Percentiles rank a stretch among this genome's conserved stretches.
Conservation (phyloP, 768 basidiomycete genomes). For the Trametes punicea region DNA sequence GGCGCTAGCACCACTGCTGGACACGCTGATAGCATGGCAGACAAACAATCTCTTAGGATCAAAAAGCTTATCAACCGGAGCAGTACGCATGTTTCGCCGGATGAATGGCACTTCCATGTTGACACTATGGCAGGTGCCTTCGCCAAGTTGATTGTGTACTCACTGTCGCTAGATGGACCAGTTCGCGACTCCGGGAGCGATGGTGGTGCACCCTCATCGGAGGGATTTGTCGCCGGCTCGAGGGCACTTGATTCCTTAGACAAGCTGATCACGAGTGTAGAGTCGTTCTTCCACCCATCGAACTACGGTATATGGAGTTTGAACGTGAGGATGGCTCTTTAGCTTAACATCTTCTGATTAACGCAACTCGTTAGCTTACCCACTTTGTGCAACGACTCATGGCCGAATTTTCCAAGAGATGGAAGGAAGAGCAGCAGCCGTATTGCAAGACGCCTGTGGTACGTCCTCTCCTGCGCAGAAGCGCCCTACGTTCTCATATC, state of each 20-base stretch:
- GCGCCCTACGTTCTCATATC: neutral
- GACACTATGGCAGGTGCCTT: constrained; percentile 66
- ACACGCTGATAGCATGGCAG: constrained; percentile 67
- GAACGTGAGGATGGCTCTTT: constrained; percentile 37
- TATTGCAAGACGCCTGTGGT: constrained; percentile 79
- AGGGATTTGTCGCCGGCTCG: constrained; percentile 69
- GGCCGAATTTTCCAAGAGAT: constrained; percentile 76
- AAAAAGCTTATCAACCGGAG: constrained; percentile 68
- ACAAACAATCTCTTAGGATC: constrained; percentile 54
- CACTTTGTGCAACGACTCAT: constrained; percentile 69
- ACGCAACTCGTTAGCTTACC: constrained; percentile 43
- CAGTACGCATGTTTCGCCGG: constrained; percentile 38
- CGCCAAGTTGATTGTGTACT: constrained; percentile 84
- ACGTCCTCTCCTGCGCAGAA: constrained; percentile 24
- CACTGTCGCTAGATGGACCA: constrained; percentile 80
- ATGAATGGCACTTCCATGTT: neutral
- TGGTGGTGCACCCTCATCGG: constrained; percentile 19
- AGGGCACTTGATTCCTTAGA: constrained; percentile 86
- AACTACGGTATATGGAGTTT: constrained; percentile 86
- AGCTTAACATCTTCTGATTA: neutral
- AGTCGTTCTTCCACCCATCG: constrained; percentile 94
- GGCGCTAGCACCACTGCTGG: constrained; percentile 60
- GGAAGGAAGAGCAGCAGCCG: constrained; percentile 71
- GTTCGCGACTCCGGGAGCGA: constrained; percentile 42
- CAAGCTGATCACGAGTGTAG: constrained; percentile 85